Conservation (phyloP, 805 yeast genomes). For the Candida morakotiae region DNA sequence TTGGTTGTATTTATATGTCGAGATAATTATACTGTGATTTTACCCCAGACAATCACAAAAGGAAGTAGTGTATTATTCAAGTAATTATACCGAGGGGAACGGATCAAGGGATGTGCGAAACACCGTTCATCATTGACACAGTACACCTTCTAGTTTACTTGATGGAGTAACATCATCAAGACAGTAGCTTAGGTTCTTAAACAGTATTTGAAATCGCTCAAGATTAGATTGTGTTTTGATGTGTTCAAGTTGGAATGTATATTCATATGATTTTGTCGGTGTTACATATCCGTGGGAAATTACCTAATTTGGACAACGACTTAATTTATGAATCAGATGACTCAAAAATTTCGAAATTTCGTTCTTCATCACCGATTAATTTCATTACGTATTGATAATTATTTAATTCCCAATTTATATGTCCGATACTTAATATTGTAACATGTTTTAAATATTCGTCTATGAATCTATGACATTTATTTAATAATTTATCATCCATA, state of each 20-base stretch:
- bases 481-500: constrained; percentile 56
- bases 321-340: no score
- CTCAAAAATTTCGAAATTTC: constrained; percentile 18
- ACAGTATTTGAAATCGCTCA: no score
- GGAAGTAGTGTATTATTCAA: background rate
- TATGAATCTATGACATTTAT: constrained; percentile 29
- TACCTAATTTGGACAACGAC: no score
- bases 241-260: no score
- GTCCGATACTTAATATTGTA: constrained; percentile 78
- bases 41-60: background rate
- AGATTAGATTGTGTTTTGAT: no score
- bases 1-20: background rate
- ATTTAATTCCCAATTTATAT: constrained; percentile 77
- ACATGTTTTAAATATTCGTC: constrained; percentile 33
- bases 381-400: constrained; percentile 46
- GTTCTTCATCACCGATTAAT: constrained; percentile 26
- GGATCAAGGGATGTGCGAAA: constrained; percentile 1
- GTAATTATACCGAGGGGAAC: constrained; percentile 3
- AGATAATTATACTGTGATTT: background rate
- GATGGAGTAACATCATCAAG: no score
- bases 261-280: no score
- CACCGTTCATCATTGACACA: no score
- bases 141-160: no score
- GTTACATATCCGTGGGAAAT: no score
- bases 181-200: no score